A percentile compares a stretch with the other conserved stretches of the same genome.
phyloP scores from a whole-genome alignment of 495 filamentous ascomycete species.

The Thermothielavioides terrestris region DNA sequence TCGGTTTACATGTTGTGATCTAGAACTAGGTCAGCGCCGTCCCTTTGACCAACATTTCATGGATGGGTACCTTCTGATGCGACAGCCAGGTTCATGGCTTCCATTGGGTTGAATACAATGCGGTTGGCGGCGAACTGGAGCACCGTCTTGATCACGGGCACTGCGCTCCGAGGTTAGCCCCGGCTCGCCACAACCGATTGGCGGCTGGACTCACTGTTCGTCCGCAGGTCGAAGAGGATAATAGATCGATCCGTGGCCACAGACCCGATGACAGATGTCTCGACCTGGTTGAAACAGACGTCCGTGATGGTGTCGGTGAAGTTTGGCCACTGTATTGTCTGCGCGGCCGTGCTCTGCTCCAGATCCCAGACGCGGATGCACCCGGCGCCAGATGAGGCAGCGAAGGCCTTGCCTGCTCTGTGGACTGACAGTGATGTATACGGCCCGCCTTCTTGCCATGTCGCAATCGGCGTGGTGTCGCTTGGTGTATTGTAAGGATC shows the following conservation, averaged over 20 bases:
- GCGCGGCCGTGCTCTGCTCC: slow-evolving; percentile 62
- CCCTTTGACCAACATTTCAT: neutral
- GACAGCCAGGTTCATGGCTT: slow-evolving; percentile 32
- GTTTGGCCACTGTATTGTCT: slow-evolving; percentile 79
- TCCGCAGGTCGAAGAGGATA: slow-evolving; percentile 78
- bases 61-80: slow-evolving; percentile 25
- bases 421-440: slow-evolving; percentile 86
- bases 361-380: slow-evolving; percentile 75
- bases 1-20: slow-evolving; percentile 42
- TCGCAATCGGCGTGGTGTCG: slow-evolving; percentile 58
- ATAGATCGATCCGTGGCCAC: slow-evolving; percentile 76
- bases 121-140: slow-evolving; percentile 77
- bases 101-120: slow-evolving; percentile 88
- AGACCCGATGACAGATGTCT: slow-evolving; percentile 82
- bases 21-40: neutral
- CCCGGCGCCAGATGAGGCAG: slow-evolving; percentile 69
- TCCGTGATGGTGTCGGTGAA: slow-evolving; percentile 85
- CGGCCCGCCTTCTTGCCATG: slow-evolving; percentile 70
- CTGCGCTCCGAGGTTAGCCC: slow-evolving; percentile 31
- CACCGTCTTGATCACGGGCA: slow-evolving; percentile 67
- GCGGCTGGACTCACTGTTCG: slow-evolving; percentile 27
- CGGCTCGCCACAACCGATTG: too few species aligned
- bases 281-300: slow-evolving; percentile 84
- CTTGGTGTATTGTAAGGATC: slow-evolving; percentile 71
- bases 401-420: slow-evolving; percentile 57